Conservation (phyloP, 495 filamentous ascomycete genomes). For the Tuber microsphaerosporum region DNA sequence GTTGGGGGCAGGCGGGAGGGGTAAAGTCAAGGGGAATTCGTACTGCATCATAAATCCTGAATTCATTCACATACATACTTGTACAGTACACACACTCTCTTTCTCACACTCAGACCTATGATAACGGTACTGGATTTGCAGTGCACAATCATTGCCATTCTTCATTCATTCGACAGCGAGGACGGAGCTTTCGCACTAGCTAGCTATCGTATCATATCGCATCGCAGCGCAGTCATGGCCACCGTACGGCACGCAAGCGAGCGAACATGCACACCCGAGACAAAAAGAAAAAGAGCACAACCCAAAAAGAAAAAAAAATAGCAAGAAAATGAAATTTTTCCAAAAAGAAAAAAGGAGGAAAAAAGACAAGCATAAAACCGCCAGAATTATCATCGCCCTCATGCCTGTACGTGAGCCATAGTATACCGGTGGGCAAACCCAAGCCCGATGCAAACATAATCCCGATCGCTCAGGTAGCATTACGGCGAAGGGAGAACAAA, state of each 20-base stretch:
- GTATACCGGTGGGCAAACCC: not conserved
- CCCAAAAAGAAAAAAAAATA: not conserved
- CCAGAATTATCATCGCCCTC: not conserved
- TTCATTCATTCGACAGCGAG: not conserved
- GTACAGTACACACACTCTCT: too few species aligned
- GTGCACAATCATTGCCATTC: not conserved
- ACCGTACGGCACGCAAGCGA: not conserved
- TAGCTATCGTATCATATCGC: not conserved
- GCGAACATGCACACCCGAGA: not conserved
- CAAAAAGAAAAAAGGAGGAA: not conserved
- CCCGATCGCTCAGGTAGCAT: not conserved
- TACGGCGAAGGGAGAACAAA: not conserved
- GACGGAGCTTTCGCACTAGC: not conserved
- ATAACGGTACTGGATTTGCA: not conserved
- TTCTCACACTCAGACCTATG: not conserved
- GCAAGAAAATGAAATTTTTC: not conserved
- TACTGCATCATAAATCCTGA: not conserved
- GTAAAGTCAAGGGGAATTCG: not conserved
- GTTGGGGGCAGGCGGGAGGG: not conserved
- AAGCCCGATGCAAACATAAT: not conserved
- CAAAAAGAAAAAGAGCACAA: not conserved
- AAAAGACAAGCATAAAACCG: not conserved
- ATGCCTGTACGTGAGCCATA: not conserved
- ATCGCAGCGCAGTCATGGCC: not conserved
- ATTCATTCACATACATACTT: not conserved